A percentile compares a stretch with the other conserved stretches of the same genome.
Evolutionary conservation across 2,329 filamentous ascomycete species (phyloP).

Genomic region (Myriosclerotinia scirpicola): DNA sequence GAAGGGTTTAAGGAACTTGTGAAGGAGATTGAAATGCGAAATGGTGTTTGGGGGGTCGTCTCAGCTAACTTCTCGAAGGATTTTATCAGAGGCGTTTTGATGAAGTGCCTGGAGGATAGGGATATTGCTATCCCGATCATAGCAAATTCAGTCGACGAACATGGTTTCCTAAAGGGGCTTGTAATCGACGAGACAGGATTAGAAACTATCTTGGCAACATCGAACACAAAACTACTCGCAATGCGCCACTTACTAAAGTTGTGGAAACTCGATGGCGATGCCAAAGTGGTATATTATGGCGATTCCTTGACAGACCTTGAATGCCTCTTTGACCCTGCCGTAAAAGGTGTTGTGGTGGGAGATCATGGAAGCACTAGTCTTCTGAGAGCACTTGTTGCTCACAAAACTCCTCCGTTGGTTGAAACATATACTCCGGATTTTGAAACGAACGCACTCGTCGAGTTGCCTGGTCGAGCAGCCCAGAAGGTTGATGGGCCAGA

Average conservation of each 20-base stretch:
- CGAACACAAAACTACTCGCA: constrained; percentile 33
- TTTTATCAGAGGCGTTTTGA: constrained; percentile 35
- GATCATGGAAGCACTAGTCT: constrained; percentile 29
- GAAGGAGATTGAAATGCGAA: constrained; percentile 12
- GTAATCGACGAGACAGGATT: background rate
- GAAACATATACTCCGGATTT: constrained; percentile 7
- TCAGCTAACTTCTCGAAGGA: constrained; percentile 35
- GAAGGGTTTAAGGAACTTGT: constrained; percentile 31
- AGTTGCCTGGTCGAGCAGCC: background rate
- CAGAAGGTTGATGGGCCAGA: too few species aligned
- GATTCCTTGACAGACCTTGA: constrained; percentile 40
- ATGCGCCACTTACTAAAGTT: constrained; percentile 29
- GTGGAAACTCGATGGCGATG: constrained; percentile 17
- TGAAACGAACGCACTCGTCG: background rate
- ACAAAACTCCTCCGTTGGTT: background rate
- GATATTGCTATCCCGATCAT: constrained; percentile 25
- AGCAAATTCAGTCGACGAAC: constrained; percentile 30
- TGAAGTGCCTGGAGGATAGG: constrained; percentile 4
- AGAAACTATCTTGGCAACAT: constrained; percentile 29
- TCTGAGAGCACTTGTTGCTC: constrained; percentile 21
- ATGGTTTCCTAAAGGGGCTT: constrained; percentile 29
- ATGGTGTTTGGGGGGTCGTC: constrained; percentile 32
- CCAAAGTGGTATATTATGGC: constrained; percentile 36
- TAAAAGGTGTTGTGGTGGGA: constrained; percentile 33
- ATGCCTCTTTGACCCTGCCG: constrained; percentile 33